Conservation (phyloP, 148 eudicot genomes). For the Bassia scoparia region DNA sequence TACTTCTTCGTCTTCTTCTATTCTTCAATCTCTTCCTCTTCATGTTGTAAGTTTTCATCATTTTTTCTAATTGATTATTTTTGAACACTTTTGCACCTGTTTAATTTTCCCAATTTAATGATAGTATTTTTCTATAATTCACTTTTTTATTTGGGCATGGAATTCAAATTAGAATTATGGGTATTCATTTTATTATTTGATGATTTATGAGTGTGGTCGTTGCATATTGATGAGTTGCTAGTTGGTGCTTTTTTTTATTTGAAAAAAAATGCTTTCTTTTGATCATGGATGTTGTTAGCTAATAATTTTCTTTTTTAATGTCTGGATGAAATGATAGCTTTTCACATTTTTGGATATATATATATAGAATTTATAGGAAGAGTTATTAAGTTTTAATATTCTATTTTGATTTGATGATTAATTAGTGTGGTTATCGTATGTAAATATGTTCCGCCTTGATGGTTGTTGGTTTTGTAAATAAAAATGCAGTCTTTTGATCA, state of each 20-base stretch:
- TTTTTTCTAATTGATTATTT: not conserved
- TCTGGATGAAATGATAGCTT: not conserved
- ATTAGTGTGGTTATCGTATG: not conserved
- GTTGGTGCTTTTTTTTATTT: constrained; percentile 14
- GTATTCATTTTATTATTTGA: no score
- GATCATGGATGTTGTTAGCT: constrained; percentile 91
- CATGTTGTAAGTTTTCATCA: constrained; percentile 56
- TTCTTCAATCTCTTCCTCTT: constrained; percentile 95
- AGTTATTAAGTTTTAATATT: no score
- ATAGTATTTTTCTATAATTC: no score
- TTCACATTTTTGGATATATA: no score
- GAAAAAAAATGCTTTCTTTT: constrained; percentile 63
- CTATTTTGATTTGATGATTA: no score
- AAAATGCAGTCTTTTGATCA: constrained; percentile 79
- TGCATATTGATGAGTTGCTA: not conserved
- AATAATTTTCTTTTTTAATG: no score
- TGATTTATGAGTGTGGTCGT: not conserved
- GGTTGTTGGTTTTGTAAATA: constrained; percentile 20
- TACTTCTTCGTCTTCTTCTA: constrained; percentile 74
- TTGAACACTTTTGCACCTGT: not conserved
- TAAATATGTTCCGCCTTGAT: not conserved
- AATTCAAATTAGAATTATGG: no score
- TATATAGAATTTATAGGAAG: no score
- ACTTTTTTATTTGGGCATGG: no score
- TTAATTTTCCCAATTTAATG: not conserved